A percentile compares a stretch with the other conserved stretches of the same genome.
Conservation (phyloP, 257 asterid species). For the Buddleja alternifolia region DNA sequence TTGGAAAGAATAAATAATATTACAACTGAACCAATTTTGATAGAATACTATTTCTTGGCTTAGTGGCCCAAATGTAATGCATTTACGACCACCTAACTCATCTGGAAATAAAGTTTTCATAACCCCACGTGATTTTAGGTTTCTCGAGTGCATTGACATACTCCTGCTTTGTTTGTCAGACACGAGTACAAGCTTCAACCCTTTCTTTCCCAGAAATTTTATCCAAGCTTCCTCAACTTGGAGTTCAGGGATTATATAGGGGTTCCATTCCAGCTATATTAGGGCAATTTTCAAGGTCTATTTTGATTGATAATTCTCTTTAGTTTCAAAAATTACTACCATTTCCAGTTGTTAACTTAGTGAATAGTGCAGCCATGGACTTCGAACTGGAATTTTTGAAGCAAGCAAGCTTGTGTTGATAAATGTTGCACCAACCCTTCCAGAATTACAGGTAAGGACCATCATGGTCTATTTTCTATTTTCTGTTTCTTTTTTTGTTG, state of each 20-base stretch:
- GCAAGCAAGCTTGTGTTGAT: constrained; percentile 90
- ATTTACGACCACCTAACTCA: not conserved
- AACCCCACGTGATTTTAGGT: not conserved
- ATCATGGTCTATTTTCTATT: not conserved
- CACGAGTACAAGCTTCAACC: constrained; percentile 95
- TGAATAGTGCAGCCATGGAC: constrained; percentile 74
- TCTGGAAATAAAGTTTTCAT: not conserved
- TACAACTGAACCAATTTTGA: not conserved
- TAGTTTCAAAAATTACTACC: not conserved
- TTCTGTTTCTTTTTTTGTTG: constrained; percentile 10
- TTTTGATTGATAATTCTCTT: constrained; percentile 5
- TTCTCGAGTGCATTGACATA: not conserved
- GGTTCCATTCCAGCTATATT: constrained; percentile 97
- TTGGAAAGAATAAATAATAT: not conserved
- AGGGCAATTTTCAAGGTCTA: constrained; percentile 95
- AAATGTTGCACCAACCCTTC: constrained; percentile 89
- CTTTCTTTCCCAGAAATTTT: constrained; percentile 83
- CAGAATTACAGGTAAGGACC: constrained; percentile 82
- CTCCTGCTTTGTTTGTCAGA: constrained; percentile 55
- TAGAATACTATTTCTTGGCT: not conserved
- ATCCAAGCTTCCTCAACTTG: constrained; percentile 86
- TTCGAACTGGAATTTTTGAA: constrained; percentile 95
- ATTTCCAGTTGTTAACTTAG: constrained; percentile 9
- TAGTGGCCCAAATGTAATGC: not conserved
- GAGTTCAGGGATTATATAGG: constrained; percentile 79